A percentile compares a stretch with the other conserved stretches of the same genome.
Evolutionary conservation across 805 yeast species (phyloP).

Genomic region (Saccharomycopsis fodiens): DNA sequence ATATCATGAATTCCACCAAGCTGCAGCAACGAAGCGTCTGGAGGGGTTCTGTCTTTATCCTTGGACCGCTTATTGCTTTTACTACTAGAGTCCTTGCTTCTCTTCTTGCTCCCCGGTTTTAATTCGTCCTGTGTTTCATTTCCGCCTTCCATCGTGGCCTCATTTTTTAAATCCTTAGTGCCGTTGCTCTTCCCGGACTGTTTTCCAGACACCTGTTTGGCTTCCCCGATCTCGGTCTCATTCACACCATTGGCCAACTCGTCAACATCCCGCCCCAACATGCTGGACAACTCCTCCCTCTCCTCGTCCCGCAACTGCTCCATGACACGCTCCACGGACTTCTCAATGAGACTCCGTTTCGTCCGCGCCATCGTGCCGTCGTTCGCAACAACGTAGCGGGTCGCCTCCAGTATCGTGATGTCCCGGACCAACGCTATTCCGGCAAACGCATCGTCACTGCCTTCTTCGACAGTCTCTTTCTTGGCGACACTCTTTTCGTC

Average conservation of each 20-base stretch:
- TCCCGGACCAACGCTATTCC: conserved; percentile 7
- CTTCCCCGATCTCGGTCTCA: conserved; percentile 54
- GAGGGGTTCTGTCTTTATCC: conserved; percentile 60
- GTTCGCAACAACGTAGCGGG: conserved; percentile 9
- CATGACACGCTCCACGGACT: conserved; percentile 12
- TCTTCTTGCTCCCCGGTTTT: conserved; percentile 33
- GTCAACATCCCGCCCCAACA: conserved; percentile 8
- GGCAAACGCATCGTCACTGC: conserved; percentile 27
- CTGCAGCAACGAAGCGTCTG: conserved; percentile 57
- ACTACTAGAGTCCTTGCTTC: conserved; percentile 37
- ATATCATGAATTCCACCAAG: conserved; percentile 87
- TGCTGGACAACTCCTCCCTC: conserved; percentile 19
- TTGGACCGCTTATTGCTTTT: conserved; percentile 33
- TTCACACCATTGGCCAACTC: conserved; percentile 24
- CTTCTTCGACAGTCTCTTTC: conserved; percentile 17
- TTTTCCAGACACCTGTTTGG: conserved; percentile 31
- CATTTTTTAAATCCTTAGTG: neutral
- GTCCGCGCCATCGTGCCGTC: conserved; percentile 14
- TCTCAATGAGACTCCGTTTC: conserved; percentile 16
- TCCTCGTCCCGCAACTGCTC: conserved; percentile 10
- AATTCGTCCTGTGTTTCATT: neutral
- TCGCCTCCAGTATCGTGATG: conserved; percentile 12
- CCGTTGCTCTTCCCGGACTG: neutral
- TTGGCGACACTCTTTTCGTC: conserved; percentile 51
- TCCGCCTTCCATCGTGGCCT: neutral